Evolutionary conservation across 129 eudicot species (phyloP).

Genomic region (Mikania micrantha): DNA sequence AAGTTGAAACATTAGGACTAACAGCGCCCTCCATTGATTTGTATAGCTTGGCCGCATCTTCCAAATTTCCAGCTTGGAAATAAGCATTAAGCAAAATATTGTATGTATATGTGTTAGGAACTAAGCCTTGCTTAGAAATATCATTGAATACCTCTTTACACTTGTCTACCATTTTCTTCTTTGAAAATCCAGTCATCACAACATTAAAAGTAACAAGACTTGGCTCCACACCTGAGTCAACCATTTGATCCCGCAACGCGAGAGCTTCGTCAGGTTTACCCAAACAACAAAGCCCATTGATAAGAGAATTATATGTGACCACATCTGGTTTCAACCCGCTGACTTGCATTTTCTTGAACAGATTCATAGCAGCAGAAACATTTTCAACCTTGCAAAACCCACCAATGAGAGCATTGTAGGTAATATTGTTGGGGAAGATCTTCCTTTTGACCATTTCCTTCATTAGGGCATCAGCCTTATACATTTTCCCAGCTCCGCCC

Average conservation of each 20-base stretch:
- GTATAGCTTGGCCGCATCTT: conserved; percentile 42
- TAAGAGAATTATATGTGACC: conserved; percentile 56
- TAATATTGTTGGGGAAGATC: conserved; percentile 43
- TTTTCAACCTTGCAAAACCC: conserved; percentile 78
- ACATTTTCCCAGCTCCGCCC: conserved; percentile 66
- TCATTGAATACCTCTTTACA: conserved; percentile 63
- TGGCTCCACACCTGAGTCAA: conserved; percentile 50
- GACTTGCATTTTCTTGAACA: conserved; percentile 64
- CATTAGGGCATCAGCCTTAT: conserved; percentile 63
- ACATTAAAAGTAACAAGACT: conserved; percentile 56
- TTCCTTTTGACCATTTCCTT: conserved; percentile 68
- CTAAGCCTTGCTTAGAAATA: conserved; percentile 37
- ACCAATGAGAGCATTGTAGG: conserved; percentile 61
- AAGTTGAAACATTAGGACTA: conserved; percentile 61
- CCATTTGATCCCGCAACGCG: conserved; percentile 48
- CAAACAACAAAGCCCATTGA: conserved; percentile 54
- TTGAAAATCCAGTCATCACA: conserved; percentile 51
- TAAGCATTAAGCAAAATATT: conserved; percentile 67
- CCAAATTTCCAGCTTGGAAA: conserved; percentile 56
- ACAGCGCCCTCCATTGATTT: conserved; percentile 41
- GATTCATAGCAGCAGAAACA: conserved; percentile 46
- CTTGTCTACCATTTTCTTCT: conserved; percentile 50
- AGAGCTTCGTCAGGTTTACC: conserved; percentile 66
- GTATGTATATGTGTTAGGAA: conserved; percentile 39
- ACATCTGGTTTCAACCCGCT: conserved; percentile 47